Conservation (phyloP, 2,329 filamentous ascomycete genomes). For the Pseudogymnoascus sp. region DNA sequence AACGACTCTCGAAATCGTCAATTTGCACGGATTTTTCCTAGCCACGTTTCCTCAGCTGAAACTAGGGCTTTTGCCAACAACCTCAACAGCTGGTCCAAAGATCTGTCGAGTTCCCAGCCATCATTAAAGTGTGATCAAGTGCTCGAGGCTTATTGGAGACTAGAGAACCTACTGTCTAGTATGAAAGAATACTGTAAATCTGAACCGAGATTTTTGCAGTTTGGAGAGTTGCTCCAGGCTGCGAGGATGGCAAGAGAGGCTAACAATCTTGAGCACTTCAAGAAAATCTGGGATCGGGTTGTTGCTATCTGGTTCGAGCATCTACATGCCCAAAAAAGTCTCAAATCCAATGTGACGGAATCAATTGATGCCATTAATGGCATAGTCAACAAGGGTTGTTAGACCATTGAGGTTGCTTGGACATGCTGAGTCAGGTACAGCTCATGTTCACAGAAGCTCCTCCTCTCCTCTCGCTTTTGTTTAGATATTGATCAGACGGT, state of each 20-base stretch:
- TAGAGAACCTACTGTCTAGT: slow-evolving; percentile 14
- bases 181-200: slow-evolving; percentile 12
- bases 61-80: slow-evolving; percentile 10
- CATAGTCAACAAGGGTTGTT: neutral
- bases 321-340: slow-evolving; percentile 10
- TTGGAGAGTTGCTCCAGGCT: slow-evolving; percentile 12
- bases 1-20: neutral
- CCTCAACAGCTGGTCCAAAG: slow-evolving; percentile 9
- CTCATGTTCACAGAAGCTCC: neutral
- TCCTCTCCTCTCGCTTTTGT: neutral
- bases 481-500: neutral
- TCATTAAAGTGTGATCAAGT: slow-evolving; percentile 9
- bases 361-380: slow-evolving; percentile 14
- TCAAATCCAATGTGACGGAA: slow-evolving; percentile 12
- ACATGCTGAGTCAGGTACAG: neutral
- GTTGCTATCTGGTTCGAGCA: slow-evolving; percentile 14
- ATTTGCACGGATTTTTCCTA: slow-evolving; percentile 1
- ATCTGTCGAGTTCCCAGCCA: slow-evolving; percentile 13
- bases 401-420: neutral
- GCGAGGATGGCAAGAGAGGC: slow-evolving; percentile 15
- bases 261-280: slow-evolving; percentile 11
- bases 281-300: slow-evolving; percentile 11
- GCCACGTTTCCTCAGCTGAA: neutral
- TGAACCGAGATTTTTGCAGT: neutral
- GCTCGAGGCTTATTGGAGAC: slow-evolving; percentile 18